Conservation (phyloP, 2,329 filamentous ascomycete genomes). For the Aspergillus arachidicola region DNA sequence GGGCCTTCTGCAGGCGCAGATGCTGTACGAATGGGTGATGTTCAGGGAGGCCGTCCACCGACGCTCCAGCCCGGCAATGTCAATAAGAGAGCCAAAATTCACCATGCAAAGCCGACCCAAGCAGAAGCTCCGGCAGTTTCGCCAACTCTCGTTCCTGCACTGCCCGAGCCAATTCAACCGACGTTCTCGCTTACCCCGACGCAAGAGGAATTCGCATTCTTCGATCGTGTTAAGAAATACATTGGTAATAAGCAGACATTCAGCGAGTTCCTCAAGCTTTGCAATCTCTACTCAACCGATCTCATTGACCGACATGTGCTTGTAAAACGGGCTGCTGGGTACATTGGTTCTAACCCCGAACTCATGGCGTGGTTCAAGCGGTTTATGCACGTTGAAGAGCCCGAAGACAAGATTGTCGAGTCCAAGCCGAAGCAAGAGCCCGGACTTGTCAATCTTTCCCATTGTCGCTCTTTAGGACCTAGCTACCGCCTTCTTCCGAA, state of each 20-base stretch:
- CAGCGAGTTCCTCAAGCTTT: constrained; percentile 95
- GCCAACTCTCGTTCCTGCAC: constrained; percentile 82
- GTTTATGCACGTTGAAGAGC: constrained; percentile 74
- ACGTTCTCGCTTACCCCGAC: constrained; percentile 72
- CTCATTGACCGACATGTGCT: constrained; percentile 85
- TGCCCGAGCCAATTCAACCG: constrained; percentile 84
- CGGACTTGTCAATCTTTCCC: constrained; percentile 87
- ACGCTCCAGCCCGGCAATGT: constrained; percentile 44
- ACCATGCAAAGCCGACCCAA: constrained; percentile 64
- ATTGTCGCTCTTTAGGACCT: constrained; percentile 92
- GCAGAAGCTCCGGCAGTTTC: constrained; percentile 68
- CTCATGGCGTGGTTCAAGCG: constrained; percentile 85
- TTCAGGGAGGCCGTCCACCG: constrained; percentile 36
- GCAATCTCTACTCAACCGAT: constrained; percentile 92
- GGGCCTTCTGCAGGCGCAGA: constrained; percentile 36
- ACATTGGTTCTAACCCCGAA: constrained; percentile 85
- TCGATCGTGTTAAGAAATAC: constrained; percentile 95
- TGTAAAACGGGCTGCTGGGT: constrained; percentile 78
- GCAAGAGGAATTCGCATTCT: constrained; percentile 87
- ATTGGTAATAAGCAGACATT: constrained; percentile 90
- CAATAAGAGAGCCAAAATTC: constrained; percentile 72
- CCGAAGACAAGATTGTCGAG: constrained; percentile 75
- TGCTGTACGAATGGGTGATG: constrained; percentile 35
- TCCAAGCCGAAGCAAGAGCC: constrained; percentile 72
- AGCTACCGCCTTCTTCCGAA: constrained; percentile 93